Evolutionary conservation across 495 filamentous ascomycete species (phyloP).

Genomic region (Ascodesmis nigricans): DNA sequence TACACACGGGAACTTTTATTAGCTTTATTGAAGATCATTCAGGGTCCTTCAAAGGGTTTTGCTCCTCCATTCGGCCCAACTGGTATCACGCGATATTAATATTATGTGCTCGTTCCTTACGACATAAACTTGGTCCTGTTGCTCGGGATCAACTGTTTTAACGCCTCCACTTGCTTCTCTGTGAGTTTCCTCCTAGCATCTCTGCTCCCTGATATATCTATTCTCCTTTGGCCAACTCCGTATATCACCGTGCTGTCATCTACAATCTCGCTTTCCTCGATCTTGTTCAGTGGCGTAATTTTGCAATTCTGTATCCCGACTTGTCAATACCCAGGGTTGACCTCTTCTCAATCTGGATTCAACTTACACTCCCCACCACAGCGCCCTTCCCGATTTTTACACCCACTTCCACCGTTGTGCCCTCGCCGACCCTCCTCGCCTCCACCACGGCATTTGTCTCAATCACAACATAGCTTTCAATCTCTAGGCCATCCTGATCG

Average conservation of each 20-base stretch:
- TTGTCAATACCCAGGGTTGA: constrained; percentile 1
- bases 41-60: no score
- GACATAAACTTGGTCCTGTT: constrained; percentile 35
- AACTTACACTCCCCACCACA: constrained; percentile 40
- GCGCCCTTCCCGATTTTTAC: constrained; percentile 37
- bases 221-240: constrained; percentile 33
- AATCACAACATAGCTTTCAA: constrained; percentile 37
- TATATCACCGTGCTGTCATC: constrained; percentile 46
- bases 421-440: constrained; percentile 38
- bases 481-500: constrained; percentile 20
- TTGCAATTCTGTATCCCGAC: constrained; percentile 30
- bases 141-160: constrained; percentile 39
- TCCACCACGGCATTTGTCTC: constrained; percentile 42
- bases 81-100: background rate
- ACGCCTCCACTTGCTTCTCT: constrained; percentile 38
- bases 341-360: no score
- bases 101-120: constrained; percentile 7
- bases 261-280: constrained; percentile 32
- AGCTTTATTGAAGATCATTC: no score
- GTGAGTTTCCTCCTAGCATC: constrained; percentile 33
- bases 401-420: constrained; percentile 38
- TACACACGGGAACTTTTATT: no score
- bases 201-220: constrained; percentile 33
- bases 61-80: no score
- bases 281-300: constrained; percentile 27